Conservation (phyloP, 2,329 filamentous ascomycete species). For the Cercospora zeae-maydis region DNA sequence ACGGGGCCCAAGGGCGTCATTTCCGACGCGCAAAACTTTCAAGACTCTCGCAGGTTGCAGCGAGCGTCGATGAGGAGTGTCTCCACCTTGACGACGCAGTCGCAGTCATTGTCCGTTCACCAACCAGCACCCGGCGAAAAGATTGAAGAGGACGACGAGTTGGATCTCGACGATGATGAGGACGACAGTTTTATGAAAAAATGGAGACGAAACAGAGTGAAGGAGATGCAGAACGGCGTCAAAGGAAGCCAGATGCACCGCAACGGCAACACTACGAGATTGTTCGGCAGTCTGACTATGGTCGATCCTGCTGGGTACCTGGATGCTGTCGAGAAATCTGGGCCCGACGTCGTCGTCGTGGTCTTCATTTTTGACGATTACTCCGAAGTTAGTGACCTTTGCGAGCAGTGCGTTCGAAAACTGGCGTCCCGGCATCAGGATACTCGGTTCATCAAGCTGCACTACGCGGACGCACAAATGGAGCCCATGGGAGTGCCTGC, state of each 20-base stretch:
- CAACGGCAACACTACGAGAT: constrained; percentile 52
- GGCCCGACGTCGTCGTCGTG: constrained; percentile 75
- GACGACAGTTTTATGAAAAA: constrained; percentile 78
- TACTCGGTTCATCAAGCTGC: constrained; percentile 83
- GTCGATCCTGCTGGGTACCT: constrained; percentile 91
- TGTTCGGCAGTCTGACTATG: constrained; percentile 74
- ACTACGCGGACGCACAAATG: constrained; percentile 91
- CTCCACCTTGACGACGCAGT: constrained; percentile 17
- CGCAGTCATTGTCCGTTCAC: constrained; percentile 17
- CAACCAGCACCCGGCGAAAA: constrained; percentile 22
- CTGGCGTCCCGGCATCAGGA: constrained; percentile 68
- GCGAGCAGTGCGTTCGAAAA: constrained; percentile 73
- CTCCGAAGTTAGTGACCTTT: constrained; percentile 71
- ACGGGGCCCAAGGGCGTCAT: constrained; percentile 87
- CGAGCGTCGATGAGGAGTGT: constrained; percentile 29
- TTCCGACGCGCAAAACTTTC: constrained; percentile 74
- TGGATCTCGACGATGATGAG: constrained; percentile 61
- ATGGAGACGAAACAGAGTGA: constrained; percentile 78
- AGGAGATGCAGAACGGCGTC: constrained; percentile 64
- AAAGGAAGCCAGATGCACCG: constrained; percentile 59
- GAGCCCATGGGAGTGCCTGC: constrained; percentile 84
- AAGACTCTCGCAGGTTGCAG: constrained; percentile 33
- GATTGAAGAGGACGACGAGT: constrained; percentile 43
- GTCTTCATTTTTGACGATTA: constrained; percentile 89
- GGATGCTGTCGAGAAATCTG: constrained; percentile 91